Base-by-base conservation (phyloP, 495 filamentous ascomycete species). In the Chlorociboria aeruginascens region DNA sequence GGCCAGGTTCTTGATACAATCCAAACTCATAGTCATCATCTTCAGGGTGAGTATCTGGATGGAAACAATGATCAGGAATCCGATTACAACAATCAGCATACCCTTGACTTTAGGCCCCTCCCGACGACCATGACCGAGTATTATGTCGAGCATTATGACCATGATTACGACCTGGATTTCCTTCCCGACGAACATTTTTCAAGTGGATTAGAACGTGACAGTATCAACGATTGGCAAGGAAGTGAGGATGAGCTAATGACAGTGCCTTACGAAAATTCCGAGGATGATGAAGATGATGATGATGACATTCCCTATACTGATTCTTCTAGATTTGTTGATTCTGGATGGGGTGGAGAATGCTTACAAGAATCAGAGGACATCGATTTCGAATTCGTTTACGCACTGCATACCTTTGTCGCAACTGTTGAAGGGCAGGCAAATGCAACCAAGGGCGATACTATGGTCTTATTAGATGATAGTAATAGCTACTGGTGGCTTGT, bases 401-500 rank as follows among this genome's bases (percentile, higher is more conserved):
- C 92, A 41, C 71, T 99, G 49, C 92, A 96, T 64, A 97, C 89
- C 25, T 99, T 99, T 60, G 85, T 92, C 45, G 92, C 92, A 32
- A 97, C 90, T 0, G 92, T 97, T 43, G 93, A 99, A 66, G 92
- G 92, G 7, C 92, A 99, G 66, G 92, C 92, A 48, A 97, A 97
- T 70, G 92, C 92, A 40, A 87, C 86, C 8, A 99, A 99, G 69
- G 92, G 92, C 31, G 92, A 99, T 59, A 96, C 89, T 12, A 99
- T 99, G 92, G 89, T 96, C n/a, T 78, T 99, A 35, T 76, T 99
- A n/a, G 92, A 97, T 62, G 92, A 99, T 58, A 95, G 87, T 63
- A 99, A 99, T 69, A 95, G 89, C 63, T 99, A 99, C 62, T 99
- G 92, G 92, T 99, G 92, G 92, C 77, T 99, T 34, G 92, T 99